phyloP scores from a whole-genome alignment of 352 stramenopile species.

The Phytophthora litchii region DNA sequence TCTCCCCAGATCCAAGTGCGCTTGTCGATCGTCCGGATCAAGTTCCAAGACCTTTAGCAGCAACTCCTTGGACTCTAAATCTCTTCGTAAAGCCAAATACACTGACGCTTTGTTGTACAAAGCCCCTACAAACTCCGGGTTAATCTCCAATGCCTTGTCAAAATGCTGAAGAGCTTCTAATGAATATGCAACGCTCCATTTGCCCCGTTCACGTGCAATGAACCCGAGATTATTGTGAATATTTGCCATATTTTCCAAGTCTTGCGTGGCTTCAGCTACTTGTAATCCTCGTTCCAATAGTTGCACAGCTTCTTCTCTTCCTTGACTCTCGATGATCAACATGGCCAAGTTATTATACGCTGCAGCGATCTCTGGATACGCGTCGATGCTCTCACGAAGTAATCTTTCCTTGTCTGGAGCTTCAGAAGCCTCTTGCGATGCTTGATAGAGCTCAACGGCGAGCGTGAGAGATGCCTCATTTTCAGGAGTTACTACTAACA shows the following conservation, averaged over 20 bases:
- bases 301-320: conserved; percentile 37
- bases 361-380: conserved; percentile 48
- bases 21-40: conserved; percentile 43
- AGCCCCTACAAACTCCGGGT: conserved; percentile 45
- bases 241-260: conserved; percentile 44
- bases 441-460: conserved; percentile 38
- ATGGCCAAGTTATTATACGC: conserved; percentile 87
- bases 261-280: conserved; percentile 37
- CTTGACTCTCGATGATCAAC: conserved; percentile 41
- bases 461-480: conserved; percentile 32
- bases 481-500: conserved; percentile 27
- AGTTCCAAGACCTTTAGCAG: conserved; percentile 48
- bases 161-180: conserved; percentile 66
- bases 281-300: conserved; percentile 48
- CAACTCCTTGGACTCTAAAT: conserved; percentile 44
- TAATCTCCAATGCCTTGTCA: conserved; percentile 49
- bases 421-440: conserved; percentile 16
- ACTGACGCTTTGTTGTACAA: conserved; percentile 80
- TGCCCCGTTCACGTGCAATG: conserved; percentile 39
- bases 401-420: conserved; percentile 31
- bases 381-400: conserved; percentile 54
- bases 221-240: conserved; percentile 84
- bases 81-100: conserved; percentile 44
- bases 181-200: conserved; percentile 41
- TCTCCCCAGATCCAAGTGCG: conserved; percentile 59